Conservation (phyloP, 306 rosid genomes). For the Biancaea sappan region DNA sequence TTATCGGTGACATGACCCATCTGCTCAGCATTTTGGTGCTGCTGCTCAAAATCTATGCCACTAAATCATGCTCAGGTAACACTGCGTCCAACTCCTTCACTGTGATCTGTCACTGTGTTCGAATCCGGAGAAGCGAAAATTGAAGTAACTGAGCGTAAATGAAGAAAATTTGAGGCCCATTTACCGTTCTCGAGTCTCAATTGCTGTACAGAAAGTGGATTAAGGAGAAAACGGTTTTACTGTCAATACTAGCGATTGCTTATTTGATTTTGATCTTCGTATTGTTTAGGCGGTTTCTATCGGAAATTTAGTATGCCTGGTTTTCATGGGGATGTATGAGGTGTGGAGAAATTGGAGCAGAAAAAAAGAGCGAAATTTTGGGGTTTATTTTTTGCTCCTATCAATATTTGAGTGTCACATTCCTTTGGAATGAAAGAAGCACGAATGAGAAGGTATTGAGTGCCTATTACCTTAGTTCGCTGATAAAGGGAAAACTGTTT, state of each 20-base stretch:
- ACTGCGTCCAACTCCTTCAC: background rate
- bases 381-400: background rate
- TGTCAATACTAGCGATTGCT: background rate
- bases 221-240: background rate
- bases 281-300: background rate
- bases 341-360: background rate
- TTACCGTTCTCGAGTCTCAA: background rate
- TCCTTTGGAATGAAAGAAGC: background rate
- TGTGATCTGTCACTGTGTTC: background rate
- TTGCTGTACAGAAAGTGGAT: background rate
- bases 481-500: background rate
- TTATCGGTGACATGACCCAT: conserved; percentile 96
- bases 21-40: conserved; percentile 83
- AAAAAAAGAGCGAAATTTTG: background rate
- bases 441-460: background rate
- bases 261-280: background rate
- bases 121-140: background rate
- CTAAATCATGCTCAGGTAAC: conserved; percentile 93
- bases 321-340: background rate
- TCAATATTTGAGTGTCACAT: background rate
- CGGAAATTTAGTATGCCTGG: background rate
- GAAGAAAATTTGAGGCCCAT: background rate
- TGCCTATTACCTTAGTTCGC: background rate
- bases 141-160: background rate
- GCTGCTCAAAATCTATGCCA: conserved; percentile 94